Evolutionary conservation across 1,284 basidiomycete genomes (phyloP).

Genomic region (Porogramme epimiltina): DNA sequence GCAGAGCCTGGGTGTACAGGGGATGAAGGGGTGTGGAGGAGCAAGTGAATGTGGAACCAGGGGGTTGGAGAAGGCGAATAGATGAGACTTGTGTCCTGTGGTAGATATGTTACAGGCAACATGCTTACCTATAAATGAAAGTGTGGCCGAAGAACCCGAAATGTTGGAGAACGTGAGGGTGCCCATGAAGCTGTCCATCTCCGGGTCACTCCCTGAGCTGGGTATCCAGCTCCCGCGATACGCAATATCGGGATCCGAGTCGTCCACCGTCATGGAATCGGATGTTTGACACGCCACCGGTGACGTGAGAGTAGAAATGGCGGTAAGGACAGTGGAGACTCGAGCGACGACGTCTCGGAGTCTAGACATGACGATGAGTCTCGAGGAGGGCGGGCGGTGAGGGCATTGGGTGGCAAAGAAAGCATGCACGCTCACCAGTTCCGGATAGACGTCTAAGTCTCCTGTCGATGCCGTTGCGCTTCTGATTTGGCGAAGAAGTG

Average conservation of each 20-base stretch:
- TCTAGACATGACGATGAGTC: neutral
- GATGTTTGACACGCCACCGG: neutral
- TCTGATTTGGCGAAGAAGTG: too few species aligned
- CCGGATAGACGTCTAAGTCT: neutral
- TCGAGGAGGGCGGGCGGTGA: neutral
- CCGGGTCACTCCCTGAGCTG: neutral
- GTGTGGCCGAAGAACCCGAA: neutral
- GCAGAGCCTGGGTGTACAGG: neutral
- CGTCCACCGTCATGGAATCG: neutral
- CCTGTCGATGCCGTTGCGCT: too few species aligned
- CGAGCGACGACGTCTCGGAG: neutral
- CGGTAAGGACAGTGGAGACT: neutral
- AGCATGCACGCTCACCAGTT: neutral
- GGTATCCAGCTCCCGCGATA: constrained; percentile 1
- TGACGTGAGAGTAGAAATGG: too few species aligned
- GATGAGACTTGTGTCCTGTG: too few species aligned
- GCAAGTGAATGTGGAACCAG: too few species aligned
- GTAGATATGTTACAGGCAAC: too few species aligned
- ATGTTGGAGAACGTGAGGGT: constrained; percentile 8
- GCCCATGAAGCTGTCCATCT: constrained; percentile 1
- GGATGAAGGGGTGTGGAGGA: too few species aligned
- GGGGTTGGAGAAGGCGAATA: too few species aligned
- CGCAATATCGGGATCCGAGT: neutral
- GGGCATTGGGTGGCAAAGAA: neutral
- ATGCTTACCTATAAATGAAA: constrained; percentile 4